These are phyloP conservation scores for Fragosphaeria purpurea DNA, from an alignment of 2,329 filamentous ascomycete genomes.

Conservation along the genomic window DNA sequence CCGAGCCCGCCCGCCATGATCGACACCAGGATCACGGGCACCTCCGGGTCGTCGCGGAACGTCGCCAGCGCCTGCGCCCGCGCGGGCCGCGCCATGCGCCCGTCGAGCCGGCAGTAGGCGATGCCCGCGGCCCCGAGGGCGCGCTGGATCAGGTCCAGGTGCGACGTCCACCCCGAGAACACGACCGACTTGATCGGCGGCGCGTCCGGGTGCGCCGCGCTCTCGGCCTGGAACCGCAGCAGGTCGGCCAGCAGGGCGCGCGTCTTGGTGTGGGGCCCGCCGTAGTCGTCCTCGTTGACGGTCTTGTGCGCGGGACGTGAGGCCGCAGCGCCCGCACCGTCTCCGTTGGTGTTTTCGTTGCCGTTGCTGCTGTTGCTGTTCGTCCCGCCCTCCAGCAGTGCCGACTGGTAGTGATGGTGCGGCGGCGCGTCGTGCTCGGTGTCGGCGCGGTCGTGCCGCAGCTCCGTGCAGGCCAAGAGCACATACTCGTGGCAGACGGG, in stretches of 20 bases:
- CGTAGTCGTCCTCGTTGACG: slow-evolving; percentile 56
- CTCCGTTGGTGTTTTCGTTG: background rate
- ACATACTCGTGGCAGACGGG: slow-evolving; percentile 58
- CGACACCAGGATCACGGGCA: slow-evolving; percentile 80
- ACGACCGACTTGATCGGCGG: slow-evolving; percentile 85
- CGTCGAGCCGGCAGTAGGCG: slow-evolving; percentile 72
- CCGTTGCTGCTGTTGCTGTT: background rate
- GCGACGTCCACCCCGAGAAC: slow-evolving; percentile 92
- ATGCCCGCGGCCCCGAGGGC: slow-evolving; percentile 62
- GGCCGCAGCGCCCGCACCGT: background rate
- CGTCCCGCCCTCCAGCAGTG: no score
- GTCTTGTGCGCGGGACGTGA: slow-evolving; percentile 27
- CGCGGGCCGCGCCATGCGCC: slow-evolving; percentile 68
- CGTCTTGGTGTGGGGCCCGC: slow-evolving; percentile 87
- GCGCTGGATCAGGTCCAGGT: slow-evolving; percentile 83
- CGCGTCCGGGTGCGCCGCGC: slow-evolving; percentile 49
- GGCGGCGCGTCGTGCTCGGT: slow-evolving; percentile 45
- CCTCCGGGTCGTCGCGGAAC: slow-evolving; percentile 61
- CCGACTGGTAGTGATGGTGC: slow-evolving; percentile 16
- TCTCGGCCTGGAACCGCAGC: slow-evolving; percentile 52
- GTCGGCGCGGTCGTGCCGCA: slow-evolving; percentile 53
- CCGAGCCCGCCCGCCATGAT: slow-evolving; percentile 88
- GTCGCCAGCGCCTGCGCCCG: slow-evolving; percentile 65
- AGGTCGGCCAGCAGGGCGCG: slow-evolving; percentile 70
- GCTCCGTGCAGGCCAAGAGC: slow-evolving; percentile 53